Evolutionary conservation across 1,139 yeast species (phyloP), one percentile per base, ranked within the genome.

Genomic region (Taphrina wiesneri): DNA sequence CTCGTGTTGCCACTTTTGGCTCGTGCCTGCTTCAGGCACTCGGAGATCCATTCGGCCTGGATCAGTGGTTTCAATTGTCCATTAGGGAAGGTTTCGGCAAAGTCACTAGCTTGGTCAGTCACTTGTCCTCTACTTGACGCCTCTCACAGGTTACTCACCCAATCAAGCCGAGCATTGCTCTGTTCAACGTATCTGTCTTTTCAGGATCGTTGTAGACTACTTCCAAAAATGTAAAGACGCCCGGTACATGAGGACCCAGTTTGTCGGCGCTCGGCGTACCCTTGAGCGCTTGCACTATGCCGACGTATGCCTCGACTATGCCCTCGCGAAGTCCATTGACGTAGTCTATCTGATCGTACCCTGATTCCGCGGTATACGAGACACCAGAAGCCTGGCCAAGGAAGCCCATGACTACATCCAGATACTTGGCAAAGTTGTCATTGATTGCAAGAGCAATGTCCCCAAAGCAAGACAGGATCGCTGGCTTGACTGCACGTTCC

Each of bases 401-500:
- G 56, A 87, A 82, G 56, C 82, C 83, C 87, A 92, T 87, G 32
- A 91, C 96, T 70, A 85, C 89, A 57, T 82, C 85, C 71, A 91
- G 79, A 76, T 90, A 93, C 67, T 87, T 90, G 70, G 82, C 82
- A 77, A 92, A 93, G n/a, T 82, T 83, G 2, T 81, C 74, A 5
- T 97, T 97, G 70, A 92, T 86, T 11, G 95, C 86, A 1, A 96
- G 84, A 1, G 99, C 98, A 74, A 95, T 83, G 76, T 93, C 99
- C 70, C 99, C 99, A 76, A 93, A 90, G 73, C 96, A 91, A n/a
- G 97, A 90, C 71, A 95, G 80, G 39, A 92, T 90, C 21, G 90
- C 83, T 15, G 98, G 97, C 76, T 90, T 87, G 70, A 92, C 81
- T 70, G 90, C 96, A 70, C 88, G 84, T 74, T 87, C 87, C 34